Percentiles rank a stretch among this genome's conserved stretches.
Conservation (phyloP, 2,329 filamentous ascomycete genomes). For the Cladosporium velox region DNA sequence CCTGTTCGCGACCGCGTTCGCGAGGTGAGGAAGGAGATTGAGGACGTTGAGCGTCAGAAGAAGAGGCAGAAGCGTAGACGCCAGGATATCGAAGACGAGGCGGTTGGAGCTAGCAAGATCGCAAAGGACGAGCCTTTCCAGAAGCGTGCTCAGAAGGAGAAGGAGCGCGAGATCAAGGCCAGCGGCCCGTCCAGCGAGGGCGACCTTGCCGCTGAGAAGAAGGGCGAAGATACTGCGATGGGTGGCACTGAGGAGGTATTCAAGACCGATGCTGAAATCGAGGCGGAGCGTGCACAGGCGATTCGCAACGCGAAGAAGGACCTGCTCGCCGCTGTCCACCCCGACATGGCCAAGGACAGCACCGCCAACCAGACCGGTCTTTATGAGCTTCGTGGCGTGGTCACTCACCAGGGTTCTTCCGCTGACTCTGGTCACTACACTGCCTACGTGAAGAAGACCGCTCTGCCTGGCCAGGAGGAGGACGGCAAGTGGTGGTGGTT, state of each 20-base stretch:
- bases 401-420: constrained; percentile 94
- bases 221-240: constrained; percentile 72
- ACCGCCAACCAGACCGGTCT: constrained; percentile 91
- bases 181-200: constrained; percentile 40
- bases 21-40: constrained; percentile 90
- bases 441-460: constrained; percentile 92
- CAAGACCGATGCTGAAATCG: constrained; percentile 93
- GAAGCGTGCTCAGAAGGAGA: constrained; percentile 80
- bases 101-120: constrained; percentile 36
- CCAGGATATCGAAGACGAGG: constrained; percentile 56
- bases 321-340: constrained; percentile 74
- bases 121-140: constrained; percentile 67
- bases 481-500: constrained; percentile 99
- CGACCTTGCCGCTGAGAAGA: constrained; percentile 52
- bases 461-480: constrained; percentile 78
- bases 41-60: constrained; percentile 85
- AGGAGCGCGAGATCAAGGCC: constrained; percentile 45
- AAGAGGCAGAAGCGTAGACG: constrained; percentile 82
- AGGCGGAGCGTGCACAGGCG: constrained; percentile 76
- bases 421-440: constrained; percentile 99
- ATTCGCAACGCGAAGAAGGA: constrained; percentile 85
- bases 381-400: constrained; percentile 90
- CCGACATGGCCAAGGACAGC: constrained; percentile 72
- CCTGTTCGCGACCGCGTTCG: constrained; percentile 96
- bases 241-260: constrained; percentile 75